Percentiles rank a stretch among this genome's conserved stretches.
These are phyloP conservation scores for Eimeria praecox DNA, from an alignment of 169 alveolate genomes.

Conservation along the genomic window DNA sequence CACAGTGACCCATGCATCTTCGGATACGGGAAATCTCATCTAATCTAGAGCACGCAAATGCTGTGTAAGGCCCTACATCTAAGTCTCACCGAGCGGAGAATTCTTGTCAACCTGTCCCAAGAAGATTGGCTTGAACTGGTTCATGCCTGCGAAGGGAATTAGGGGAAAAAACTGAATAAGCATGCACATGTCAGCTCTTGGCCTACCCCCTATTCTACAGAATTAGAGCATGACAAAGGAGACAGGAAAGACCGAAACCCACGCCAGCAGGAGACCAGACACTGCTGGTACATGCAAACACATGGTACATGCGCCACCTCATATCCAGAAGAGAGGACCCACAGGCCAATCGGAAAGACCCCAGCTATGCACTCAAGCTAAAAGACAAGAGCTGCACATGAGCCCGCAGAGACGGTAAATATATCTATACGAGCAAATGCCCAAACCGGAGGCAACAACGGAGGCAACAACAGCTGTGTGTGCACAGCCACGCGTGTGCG, in stretches of 20 bases:
- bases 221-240: not conserved
- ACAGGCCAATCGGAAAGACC: not conserved
- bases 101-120: slow-evolving; percentile 93
- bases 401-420: not conserved
- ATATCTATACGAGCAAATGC: not conserved
- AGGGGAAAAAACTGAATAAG: not conserved
- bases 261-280: not conserved
- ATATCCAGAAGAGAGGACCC: not conserved
- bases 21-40: not conserved
- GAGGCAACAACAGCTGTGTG: not conserved
- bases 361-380: not conserved
- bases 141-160: slow-evolving; percentile 90
- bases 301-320: not conserved
- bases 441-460: not conserved
- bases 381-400: not conserved
- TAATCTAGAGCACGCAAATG: not conserved
- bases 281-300: not conserved
- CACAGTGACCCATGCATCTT: not conserved
- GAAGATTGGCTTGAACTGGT: slow-evolving; percentile 94
- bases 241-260: not conserved
- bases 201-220: not conserved
- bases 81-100: slow-evolving; percentile 92
- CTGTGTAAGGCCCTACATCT: not conserved
- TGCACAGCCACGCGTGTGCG: not conserved
- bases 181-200: not conserved